These are phyloP conservation scores for Xylaria longipes DNA, from an alignment of 495 filamentous ascomycete species.

Conservation along the genomic window DNA sequence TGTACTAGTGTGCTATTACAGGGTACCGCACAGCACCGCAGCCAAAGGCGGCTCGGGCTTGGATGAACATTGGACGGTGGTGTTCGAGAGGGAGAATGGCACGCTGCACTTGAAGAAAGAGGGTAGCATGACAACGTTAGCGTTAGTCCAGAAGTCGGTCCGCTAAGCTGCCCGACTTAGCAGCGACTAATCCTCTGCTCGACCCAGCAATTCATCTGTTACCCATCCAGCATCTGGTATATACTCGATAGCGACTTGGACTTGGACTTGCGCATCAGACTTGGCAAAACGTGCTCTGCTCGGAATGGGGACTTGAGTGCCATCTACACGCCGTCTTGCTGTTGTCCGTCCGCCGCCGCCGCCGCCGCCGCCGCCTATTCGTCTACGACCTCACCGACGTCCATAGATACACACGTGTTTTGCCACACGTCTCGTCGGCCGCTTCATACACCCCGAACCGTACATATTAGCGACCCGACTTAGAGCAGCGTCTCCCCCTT, in stretches of 20 bases:
- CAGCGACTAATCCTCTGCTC: background rate
- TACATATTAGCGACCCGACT: conserved; percentile 13
- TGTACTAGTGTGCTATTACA: background rate
- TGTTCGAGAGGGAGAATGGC: conserved; percentile 6
- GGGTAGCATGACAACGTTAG: conserved; percentile 12
- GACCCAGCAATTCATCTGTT: background rate
- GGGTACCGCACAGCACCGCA: background rate
- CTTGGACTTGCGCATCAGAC: background rate
- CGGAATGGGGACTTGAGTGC: background rate
- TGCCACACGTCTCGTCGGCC: conserved; percentile 3
- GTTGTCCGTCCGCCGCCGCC: conserved; percentile 2
- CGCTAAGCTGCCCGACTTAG: background rate
- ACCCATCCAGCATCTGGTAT: background rate
- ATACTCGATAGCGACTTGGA: background rate
- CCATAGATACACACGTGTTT: background rate
- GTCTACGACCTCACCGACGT: conserved; percentile 9
- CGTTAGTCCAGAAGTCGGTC: conserved; percentile 17
- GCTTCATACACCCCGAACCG: background rate
- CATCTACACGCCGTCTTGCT: conserved; percentile 1
- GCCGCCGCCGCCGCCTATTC: conserved; percentile 10
- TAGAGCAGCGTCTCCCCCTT: background rate
- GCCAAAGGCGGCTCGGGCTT: conserved; percentile 23
- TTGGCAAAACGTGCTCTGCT: conserved; percentile 7
- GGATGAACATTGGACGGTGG: conserved; percentile 19
- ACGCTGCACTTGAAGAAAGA: conserved; percentile 16